Evolutionary conservation across 352 stramenopile genomes (phyloP).

Genomic region (Phytophthora europaea): DNA sequence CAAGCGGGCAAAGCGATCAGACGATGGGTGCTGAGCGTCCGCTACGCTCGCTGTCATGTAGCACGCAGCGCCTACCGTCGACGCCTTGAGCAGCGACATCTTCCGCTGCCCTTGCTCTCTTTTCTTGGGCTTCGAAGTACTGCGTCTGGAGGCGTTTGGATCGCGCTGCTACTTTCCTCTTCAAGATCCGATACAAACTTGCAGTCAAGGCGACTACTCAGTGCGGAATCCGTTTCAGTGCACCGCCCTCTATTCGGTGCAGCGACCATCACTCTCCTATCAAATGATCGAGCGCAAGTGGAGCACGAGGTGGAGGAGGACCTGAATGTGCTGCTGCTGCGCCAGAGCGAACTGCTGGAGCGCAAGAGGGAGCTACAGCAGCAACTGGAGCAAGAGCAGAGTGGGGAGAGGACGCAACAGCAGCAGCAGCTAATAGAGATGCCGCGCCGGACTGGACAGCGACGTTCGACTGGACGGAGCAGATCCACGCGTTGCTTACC

Average conservation of each 20-base stretch:
- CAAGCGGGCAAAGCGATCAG: slow-evolving; percentile 7
- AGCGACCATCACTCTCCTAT: no score
- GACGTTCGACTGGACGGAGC: slow-evolving; percentile 53
- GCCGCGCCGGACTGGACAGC: slow-evolving; percentile 46
- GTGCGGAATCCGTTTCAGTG: slow-evolving; percentile 22
- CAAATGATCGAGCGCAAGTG: slow-evolving; percentile 47
- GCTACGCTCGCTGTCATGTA: not conserved
- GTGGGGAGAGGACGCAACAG: not conserved
- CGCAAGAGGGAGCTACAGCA: slow-evolving; percentile 54
- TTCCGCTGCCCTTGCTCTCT: not conserved
- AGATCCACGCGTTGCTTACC: slow-evolving; percentile 42
- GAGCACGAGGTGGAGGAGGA: slow-evolving; percentile 69
- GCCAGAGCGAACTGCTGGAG: slow-evolving; percentile 65
- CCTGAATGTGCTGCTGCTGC: slow-evolving; percentile 53
- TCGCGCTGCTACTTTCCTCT: slow-evolving; percentile 7
- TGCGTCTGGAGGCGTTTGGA: slow-evolving; percentile 26
- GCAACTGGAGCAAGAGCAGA: slow-evolving; percentile 27
- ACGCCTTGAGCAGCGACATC: slow-evolving; percentile 89
- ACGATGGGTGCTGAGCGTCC: not conserved
- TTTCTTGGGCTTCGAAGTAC: not conserved
- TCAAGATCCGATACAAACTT: slow-evolving; percentile 42
- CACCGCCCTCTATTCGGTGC: not conserved
- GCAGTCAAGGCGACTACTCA: slow-evolving; percentile 12
- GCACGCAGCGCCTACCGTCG: slow-evolving; percentile 51
- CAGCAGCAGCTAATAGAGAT: not conserved